phyloP scores from a whole-genome alignment of 345 rosid genomes.

The Gossypium mustelinum region DNA sequence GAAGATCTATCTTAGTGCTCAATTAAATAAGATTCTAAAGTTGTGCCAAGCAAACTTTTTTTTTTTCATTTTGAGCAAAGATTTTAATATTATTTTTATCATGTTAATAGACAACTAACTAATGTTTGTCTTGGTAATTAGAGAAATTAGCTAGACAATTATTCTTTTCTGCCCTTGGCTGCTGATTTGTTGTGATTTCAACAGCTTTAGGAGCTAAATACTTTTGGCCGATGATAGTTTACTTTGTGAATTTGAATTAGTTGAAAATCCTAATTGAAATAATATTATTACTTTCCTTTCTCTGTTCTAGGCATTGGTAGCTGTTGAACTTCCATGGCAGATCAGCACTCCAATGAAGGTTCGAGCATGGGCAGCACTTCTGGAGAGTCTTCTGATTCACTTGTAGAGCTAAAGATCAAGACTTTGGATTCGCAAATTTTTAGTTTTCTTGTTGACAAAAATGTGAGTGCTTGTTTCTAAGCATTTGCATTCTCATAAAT shows the following conservation, averaged over 20 bases:
- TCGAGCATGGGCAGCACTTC: constrained; percentile 43
- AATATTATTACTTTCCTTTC: background rate
- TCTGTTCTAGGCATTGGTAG: constrained; percentile 16
- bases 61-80: background rate
- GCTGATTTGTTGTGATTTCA: background rate
- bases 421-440: constrained; percentile 75
- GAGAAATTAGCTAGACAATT: background rate
- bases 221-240: background rate
- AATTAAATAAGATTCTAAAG: background rate
- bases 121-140: background rate
- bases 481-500: background rate
- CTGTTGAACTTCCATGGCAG: constrained; percentile 51
- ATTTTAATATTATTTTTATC: background rate
- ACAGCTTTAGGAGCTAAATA: background rate
- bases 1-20: background rate
- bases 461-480: constrained; percentile 42
- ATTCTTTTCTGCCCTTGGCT: background rate
- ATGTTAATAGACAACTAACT: background rate
- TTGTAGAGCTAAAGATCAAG: constrained; percentile 73
- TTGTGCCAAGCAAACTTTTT: background rate
- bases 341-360: constrained; percentile 43
- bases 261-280: background rate
- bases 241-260: background rate
- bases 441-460: constrained; percentile 62
- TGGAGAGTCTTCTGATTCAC: constrained; percentile 50